phyloP scores from a whole-genome alignment of 768 basidiomycete species.

The Psilocybe subaeruginosa region DNA sequence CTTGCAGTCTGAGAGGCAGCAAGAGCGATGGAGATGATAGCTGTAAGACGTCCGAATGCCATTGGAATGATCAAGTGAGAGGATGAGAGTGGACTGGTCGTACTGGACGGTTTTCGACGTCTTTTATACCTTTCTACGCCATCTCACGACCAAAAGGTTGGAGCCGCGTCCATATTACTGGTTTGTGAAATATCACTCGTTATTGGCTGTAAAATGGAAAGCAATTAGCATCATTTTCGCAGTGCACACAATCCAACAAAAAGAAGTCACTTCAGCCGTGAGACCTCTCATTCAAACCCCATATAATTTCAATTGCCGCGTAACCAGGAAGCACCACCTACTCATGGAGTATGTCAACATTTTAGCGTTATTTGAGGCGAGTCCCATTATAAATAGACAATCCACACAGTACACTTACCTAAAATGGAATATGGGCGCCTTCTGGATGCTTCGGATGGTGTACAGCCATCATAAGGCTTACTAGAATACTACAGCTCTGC shows the following conservation, averaged over 20 bases:
- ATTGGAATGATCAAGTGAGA: slow-evolving; percentile 4
- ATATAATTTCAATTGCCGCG: background rate
- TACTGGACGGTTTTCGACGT: background rate
- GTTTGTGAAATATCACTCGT: background rate
- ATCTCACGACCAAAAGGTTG: background rate
- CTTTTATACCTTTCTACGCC: background rate
- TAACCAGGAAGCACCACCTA: background rate
- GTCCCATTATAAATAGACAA: background rate
- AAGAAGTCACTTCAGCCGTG: background rate
- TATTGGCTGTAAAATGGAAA: background rate
- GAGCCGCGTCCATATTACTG: background rate
- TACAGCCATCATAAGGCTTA: background rate
- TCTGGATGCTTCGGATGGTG: background rate
- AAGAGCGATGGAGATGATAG: slow-evolving; percentile 13
- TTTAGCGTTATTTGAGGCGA: background rate
- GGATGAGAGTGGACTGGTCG: background rate
- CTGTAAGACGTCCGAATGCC: slow-evolving; percentile 14
- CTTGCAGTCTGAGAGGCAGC: slow-evolving; percentile 9
- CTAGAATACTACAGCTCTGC: background rate
- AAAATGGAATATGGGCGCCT: background rate
- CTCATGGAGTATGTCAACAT: background rate
- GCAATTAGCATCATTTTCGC: background rate
- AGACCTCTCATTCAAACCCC: background rate
- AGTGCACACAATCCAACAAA: background rate
- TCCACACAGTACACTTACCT: background rate